These are phyloP conservation scores for Colletotrichum karsti DNA, from an alignment of 2,329 filamentous ascomycete species.

Conservation along the genomic window DNA sequence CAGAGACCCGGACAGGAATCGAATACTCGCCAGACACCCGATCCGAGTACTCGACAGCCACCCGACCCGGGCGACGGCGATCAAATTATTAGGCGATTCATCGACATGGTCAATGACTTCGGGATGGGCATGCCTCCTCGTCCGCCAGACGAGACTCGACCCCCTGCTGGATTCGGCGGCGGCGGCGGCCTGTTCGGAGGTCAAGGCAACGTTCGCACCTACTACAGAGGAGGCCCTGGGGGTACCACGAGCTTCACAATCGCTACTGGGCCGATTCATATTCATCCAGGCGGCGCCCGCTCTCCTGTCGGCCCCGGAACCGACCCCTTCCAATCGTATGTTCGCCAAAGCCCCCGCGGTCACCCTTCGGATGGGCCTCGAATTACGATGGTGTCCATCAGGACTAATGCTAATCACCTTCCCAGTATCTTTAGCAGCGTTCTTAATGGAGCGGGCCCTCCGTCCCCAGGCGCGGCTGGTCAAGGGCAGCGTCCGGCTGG, in stretches of 20 bases:
- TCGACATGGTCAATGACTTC: conserved; percentile 53
- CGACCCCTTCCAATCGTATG: conserved; percentile 61
- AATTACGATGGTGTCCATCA: conserved; percentile 28
- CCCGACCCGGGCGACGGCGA: conserved; percentile 38
- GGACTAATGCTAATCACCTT: conserved; percentile 40
- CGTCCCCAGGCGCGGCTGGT: conserved; percentile 35
- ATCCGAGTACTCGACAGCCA: conserved; percentile 3
- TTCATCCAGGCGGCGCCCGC: conserved; percentile 27
- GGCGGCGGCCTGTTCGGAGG: conserved; percentile 32
- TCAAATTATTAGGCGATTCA: conserved; percentile 51
- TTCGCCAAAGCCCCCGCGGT: conserved; percentile 22
- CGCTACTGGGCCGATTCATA: conserved; percentile 45
- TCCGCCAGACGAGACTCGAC: conserved; percentile 15
- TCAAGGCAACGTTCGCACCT: conserved; percentile 45
- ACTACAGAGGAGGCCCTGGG: conserved; percentile 44
- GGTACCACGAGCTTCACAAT: conserved; percentile 59
- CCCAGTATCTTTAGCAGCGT: conserved; percentile 57
- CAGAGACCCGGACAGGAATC: conserved; percentile 15
- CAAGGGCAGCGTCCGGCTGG: conserved; percentile 1
- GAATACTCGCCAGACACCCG: too few relatives aligned
- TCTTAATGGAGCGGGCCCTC: conserved; percentile 48
- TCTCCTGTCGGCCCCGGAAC: conserved; percentile 23
- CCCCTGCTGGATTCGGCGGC: conserved; percentile 26
- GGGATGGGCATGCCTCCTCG: conserved; percentile 30
- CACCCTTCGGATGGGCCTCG: conserved; percentile 19